Conservation (phyloP, 108 stramenopile species). For the Discostella stelligeroides region DNA sequence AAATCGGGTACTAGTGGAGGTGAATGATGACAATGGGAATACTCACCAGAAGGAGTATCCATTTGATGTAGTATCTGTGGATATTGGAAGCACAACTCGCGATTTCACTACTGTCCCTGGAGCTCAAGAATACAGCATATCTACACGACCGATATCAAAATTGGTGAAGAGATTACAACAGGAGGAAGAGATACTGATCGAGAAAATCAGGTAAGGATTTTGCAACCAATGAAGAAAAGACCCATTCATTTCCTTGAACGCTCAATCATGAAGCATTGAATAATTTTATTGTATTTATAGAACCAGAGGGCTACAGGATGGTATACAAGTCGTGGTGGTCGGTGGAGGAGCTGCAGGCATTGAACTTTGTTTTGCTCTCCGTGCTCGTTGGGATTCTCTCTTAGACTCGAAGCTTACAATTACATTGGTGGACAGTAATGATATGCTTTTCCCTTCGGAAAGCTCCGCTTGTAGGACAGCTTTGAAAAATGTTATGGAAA, state of each 20-base stretch:
- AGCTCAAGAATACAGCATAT: slow-evolving; percentile 68
- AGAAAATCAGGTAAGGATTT: slow-evolving; percentile 35
- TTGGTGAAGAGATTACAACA: slow-evolving; percentile 63
- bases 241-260: too few species aligned
- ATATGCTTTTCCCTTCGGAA: slow-evolving; percentile 62
- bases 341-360: slow-evolving; percentile 97
- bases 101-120: slow-evolving; percentile 62
- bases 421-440: slow-evolving; percentile 69
- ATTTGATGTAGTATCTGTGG: slow-evolving; percentile 78
- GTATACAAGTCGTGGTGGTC: slow-evolving; percentile 77
- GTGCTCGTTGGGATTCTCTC: slow-evolving; percentile 61
- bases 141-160: slow-evolving; percentile 84
- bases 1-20: slow-evolving; percentile 46
- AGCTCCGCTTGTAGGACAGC: slow-evolving; percentile 55
- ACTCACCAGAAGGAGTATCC: slow-evolving; percentile 29
- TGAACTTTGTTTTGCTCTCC: slow-evolving; percentile 89
- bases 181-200: slow-evolving; percentile 36
- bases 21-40: slow-evolving; percentile 9
- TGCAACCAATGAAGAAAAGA: too few species aligned
- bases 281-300: slow-evolving; percentile 10
- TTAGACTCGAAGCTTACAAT: slow-evolving; percentile 47
- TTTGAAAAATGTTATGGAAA: slow-evolving; percentile 47
- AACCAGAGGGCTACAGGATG: slow-evolving; percentile 1
- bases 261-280: neutral
- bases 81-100: slow-evolving; percentile 85